Evolutionary conservation across 352 stramenopile species (phyloP), one percentile per base, ranked within the genome.

Genomic region (Pythium scleroteichum): DNA sequence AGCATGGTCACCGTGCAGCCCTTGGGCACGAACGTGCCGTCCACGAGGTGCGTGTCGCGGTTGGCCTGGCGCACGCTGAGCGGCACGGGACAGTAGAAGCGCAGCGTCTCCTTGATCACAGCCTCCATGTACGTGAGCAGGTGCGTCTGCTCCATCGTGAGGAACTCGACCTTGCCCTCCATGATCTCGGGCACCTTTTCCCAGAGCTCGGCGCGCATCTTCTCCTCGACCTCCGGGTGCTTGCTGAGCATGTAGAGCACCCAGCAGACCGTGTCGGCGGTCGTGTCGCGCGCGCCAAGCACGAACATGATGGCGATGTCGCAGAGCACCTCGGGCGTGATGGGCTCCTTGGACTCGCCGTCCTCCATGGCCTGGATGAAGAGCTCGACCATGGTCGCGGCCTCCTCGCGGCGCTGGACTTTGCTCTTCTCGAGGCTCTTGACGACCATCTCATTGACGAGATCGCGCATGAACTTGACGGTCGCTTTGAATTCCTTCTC

Each of bases 291-390:
- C 20, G 75, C 77, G 39, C 54, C 77, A 40, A 87, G 63, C 26
- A 85, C 52, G 47, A 87, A 78, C 48, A 64, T 73, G 23, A 87
- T 63, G 17, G 78, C 66, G 24, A 87, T 59, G 55, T 86, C 70
- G 17, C 72, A 59, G 19, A 86, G 38, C 26, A 62, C 64, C 33
- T 64, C 53, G 12, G 57, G 56, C 13, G 39, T 51, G 29, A 70
- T 35, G 10, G 29, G 29, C 29, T 35, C 29, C 10, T 35, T 35
- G 29, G 29, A 23, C 22, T 59, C 39, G 35, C 26, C 55, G 35
- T 65, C 38, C 17, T 65, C 23, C 51, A 56, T 55, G 9, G 35
- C 44, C 5, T 69, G 26, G 14, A 68, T 44, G 41, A 69, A 67
- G 26, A 65, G 33, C 23, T 56, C 50, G 17, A 69, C 44, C 27